Evolutionary conservation across 805 yeast genomes (phyloP).

Genomic region (Scheffersomyces ergatensis): DNA sequence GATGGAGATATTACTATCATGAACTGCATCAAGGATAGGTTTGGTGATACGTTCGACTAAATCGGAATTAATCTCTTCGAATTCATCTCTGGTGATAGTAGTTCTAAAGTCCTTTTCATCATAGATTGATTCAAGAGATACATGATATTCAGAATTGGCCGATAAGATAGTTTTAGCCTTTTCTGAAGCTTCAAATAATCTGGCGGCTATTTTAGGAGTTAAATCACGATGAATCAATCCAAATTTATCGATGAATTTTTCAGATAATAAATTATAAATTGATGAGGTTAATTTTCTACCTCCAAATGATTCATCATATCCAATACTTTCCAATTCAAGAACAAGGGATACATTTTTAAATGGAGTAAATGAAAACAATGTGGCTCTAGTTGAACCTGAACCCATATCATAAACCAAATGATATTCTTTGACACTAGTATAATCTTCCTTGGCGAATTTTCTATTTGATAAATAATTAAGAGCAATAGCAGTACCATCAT

Average conservation of each 20-base stretch:
- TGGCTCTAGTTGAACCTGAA: conserved; percentile 85
- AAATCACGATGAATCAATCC: conserved; percentile 40
- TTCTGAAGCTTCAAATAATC: conserved; percentile 80
- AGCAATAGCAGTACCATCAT: conserved; percentile 92
- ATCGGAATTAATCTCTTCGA: conserved; percentile 57
- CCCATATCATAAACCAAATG: conserved; percentile 88
- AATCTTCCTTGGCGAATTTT: conserved; percentile 32
- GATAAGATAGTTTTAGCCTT: conserved; percentile 83
- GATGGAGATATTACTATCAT: conserved; percentile 23
- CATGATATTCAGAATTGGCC: conserved; percentile 79
- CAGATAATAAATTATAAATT: conserved; percentile 58
- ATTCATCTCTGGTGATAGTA: conserved; percentile 71
- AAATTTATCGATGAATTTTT: conserved; percentile 50
- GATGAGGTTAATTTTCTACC: conserved; percentile 73
- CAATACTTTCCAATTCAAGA: conserved; percentile 70
- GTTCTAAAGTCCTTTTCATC: conserved; percentile 74
- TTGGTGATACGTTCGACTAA: conserved; percentile 43
- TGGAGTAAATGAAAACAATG: conserved; percentile 66
- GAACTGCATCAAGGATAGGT: conserved; percentile 57
- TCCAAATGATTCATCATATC: conserved; percentile 65
- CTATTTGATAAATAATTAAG: conserved; percentile 69
- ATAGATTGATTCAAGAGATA: conserved; percentile 71
- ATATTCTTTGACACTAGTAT: conserved; percentile 41
- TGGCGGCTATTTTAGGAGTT: conserved; percentile 59
- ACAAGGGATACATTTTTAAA: conserved; percentile 37